phyloP scores from a whole-genome alignment of 2,329 filamentous ascomycete species.

The Coccinonectria pachysandricola region DNA sequence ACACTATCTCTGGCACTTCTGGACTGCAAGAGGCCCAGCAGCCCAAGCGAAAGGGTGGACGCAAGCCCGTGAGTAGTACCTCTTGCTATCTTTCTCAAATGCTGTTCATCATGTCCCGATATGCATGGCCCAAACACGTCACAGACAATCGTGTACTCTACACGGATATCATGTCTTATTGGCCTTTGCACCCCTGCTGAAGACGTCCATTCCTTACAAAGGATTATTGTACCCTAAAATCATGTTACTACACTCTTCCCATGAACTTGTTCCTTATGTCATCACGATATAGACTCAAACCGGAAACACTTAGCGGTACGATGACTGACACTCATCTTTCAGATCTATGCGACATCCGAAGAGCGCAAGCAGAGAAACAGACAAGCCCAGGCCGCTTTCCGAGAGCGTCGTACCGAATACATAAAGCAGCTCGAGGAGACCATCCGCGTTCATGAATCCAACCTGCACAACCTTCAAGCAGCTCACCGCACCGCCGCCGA shows the following conservation, averaged over 20 bases:
- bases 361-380: slow-evolving; percentile 96
- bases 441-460: slow-evolving; percentile 94
- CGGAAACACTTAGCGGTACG: no score
- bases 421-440: slow-evolving; percentile 98
- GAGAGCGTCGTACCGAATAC: slow-evolving; percentile 94
- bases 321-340: slow-evolving; percentile 10
- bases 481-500: slow-evolving; percentile 91
- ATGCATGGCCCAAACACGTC: no score
- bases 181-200: no score
- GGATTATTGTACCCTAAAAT: no score
- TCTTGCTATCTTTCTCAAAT: no score
- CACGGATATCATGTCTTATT: no score
- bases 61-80: slow-evolving; percentile 92
- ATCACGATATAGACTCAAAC: no score
- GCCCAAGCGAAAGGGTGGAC: slow-evolving; percentile 92
- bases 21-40: slow-evolving; percentile 44
- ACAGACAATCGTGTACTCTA: no score
- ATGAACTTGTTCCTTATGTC: background rate
- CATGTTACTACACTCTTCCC: no score
- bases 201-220: no score
- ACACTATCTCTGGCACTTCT: slow-evolving; percentile 17
- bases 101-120: no score
- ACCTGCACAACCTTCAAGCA: slow-evolving; percentile 82
- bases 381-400: slow-evolving; percentile 93
- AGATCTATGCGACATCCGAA: slow-evolving; percentile 99